Base-by-base conservation (phyloP, 805 yeast genomes). In the Candida michaelii region DNA sequence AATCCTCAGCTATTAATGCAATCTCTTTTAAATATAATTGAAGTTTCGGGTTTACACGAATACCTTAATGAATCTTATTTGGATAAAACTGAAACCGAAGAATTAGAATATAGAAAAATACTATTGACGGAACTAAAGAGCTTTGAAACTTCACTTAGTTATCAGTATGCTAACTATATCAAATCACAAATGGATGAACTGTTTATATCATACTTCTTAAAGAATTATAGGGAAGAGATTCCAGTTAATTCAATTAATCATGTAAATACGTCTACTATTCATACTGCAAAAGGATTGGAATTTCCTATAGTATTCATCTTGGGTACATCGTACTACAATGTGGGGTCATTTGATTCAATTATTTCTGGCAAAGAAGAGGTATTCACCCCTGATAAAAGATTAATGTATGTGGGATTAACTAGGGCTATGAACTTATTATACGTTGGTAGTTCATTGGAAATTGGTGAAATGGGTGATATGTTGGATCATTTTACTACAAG, bases 231-330 rank as follows among this genome's bases (percentile, higher is more conserved):
- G 40, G 71, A 65, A 19, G 73, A 63, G 29, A 58, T 39, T 47
- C 71, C 51, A 25, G 51, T 42, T 15, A 51, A 36, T 34, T 57
- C 48, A 33, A 55, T 40, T 46, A 63, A 45, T 46, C 58, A 30
- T 56, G 69, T 84, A 5, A 79, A 78, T 39, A 50, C 84, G 1
- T 79, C 89, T 0, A 85, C 91, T 0, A 76, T 85, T 1, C 91
- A 85, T 58, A 71, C 86, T 0, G 80, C 90, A 1, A 85, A 85
- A 51, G 91, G 93, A 0, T 58, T 83, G 4, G 89, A 85, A 47
- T 83, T 79, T 51, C 89, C 89, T 0, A 67, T 83, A 10, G 88
- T 82, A 1, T 83, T 84, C 57, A 12, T 41, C 25, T 40, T 51
- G 4, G 60, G 59, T 2, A 30, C 47, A 12, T 41, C 52, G 15